A percentile compares a stretch with the other conserved stretches of the same genome.
Conservation (phyloP, 495 filamentous ascomycete species). For the Hyaloscypha bicolor region DNA sequence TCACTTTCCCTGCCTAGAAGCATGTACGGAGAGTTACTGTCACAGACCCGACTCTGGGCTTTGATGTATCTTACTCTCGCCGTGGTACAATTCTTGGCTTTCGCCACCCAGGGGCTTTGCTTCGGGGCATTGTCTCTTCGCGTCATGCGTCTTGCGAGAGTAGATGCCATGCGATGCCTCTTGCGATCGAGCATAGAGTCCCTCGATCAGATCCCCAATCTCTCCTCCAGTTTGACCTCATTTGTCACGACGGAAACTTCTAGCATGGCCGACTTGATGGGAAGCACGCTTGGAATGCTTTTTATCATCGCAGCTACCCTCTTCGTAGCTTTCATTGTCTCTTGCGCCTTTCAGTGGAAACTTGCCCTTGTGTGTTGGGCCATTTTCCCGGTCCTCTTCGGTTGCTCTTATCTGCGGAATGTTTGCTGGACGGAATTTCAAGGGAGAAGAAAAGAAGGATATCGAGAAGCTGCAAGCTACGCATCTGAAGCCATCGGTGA, state of each 20-base stretch:
- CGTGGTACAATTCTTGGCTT: constrained; percentile 54
- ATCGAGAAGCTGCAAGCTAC: constrained; percentile 48
- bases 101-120: constrained; percentile 45
- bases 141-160: constrained; percentile 48
- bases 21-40: constrained; percentile 56
- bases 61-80: constrained; percentile 57
- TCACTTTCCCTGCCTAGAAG: constrained; percentile 36
- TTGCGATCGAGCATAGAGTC: constrained; percentile 52
- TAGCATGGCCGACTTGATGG: constrained; percentile 46
- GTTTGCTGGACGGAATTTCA: constrained; percentile 47
- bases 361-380: constrained; percentile 58
- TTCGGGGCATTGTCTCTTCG: constrained; percentile 54
- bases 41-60: constrained; percentile 59
- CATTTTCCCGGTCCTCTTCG: constrained; percentile 56
- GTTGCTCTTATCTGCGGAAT: constrained; percentile 33
- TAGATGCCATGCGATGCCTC: constrained; percentile 50
- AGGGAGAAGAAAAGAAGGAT: constrained; percentile 49
- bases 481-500: constrained; percentile 56
- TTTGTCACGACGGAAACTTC: constrained; percentile 53
- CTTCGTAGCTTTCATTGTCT: constrained; percentile 50
- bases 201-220: constrained; percentile 46
- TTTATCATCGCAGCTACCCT: constrained; percentile 44
- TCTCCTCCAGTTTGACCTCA: constrained; percentile 45
- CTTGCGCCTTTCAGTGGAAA: constrained; percentile 65
- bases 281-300: constrained; percentile 26